A percentile compares a stretch with the other conserved stretches of the same genome.
Evolutionary conservation across 108 stramenopile genomes (phyloP).

Genomic region (Fragilaria radians): DNA sequence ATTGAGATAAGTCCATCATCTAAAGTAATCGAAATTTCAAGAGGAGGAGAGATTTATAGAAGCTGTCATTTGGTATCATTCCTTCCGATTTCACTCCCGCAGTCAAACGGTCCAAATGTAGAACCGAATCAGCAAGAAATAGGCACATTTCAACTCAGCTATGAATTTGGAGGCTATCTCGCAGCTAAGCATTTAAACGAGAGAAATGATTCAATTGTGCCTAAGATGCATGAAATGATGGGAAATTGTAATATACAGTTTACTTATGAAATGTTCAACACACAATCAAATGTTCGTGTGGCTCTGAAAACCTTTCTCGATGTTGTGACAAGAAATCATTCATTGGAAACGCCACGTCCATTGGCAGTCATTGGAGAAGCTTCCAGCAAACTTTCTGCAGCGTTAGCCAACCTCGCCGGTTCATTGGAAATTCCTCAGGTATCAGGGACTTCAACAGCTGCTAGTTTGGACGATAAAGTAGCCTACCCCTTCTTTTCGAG

Average conservation of each 20-base stretch:
- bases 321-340: not conserved
- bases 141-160: too few species aligned
- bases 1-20: too few species aligned
- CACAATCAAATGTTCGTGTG: not conserved
- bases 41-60: too few species aligned
- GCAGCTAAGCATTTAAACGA: constrained; percentile 2
- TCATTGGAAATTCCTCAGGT: not conserved
- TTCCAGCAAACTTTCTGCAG: not conserved
- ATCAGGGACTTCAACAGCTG: not conserved
- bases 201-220: not conserved
- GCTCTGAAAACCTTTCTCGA: not conserved
- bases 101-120: too few species aligned
- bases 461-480: not conserved
- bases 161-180: constrained; percentile 1
- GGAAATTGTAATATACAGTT: not conserved
- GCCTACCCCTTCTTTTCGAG: not conserved
- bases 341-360: not conserved
- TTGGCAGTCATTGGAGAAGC: not conserved
- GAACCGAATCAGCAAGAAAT: too few species aligned
- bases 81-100: too few species aligned
- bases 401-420: too few species aligned
- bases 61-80: too few species aligned
- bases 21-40: too few species aligned
- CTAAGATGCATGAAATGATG: not conserved
- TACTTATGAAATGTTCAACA: not conserved